Evolutionary conservation across 805 yeast genomes (phyloP), one percentile per base, ranked within the genome.

Genomic region (Candida krabiensis): DNA sequence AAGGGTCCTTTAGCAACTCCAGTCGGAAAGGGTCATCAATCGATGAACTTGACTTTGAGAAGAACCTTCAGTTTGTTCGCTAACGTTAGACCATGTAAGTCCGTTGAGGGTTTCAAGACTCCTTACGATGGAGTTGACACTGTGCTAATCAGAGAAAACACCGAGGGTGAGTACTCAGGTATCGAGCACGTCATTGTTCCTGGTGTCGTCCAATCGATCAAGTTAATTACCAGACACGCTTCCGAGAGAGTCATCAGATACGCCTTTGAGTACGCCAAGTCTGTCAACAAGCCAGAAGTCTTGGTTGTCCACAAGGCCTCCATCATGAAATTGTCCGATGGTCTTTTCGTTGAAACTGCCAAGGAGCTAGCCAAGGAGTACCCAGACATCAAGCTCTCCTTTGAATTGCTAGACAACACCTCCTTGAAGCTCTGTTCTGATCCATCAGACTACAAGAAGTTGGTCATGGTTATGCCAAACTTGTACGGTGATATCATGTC

Each of bases 151-250:
- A 89, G 99, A 79, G 99, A 93, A 75, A 93, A 93, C 81, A 91
- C 99, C 51, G 98, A 93, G 71, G 99, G 99, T 76, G 99, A 91
- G 73, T 91, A 91, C 75, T 90, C 97, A 22, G 99, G 99, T 72
- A 90, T 93, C 56, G 99, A 93, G 77, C 99, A 93, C 75, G 85
- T 88, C 49, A 89, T 93, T 50, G 95, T 89, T 41, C 97, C 97
- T 50, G 99, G 99, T 63, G 98, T 93, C 40, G 97, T 93, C 38
- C 98, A 93, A 75, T 86, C 96, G 48, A 91, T 91, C 72, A 93
- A 93, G 74, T 79, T 93, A 67, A 93, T 93, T 75, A 93, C 99
- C 61, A 84, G 83, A 63, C 89, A 87, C 41, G 98, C 98, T 41
- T 87, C 96, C 43, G 96, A 89, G 71, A 87, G 95, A 68, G 97